A percentile compares a stretch with the other conserved stretches of the same genome.
Conservation (phyloP, 176 grass and related monocot species). For the Pontederia paniculata region DNA sequence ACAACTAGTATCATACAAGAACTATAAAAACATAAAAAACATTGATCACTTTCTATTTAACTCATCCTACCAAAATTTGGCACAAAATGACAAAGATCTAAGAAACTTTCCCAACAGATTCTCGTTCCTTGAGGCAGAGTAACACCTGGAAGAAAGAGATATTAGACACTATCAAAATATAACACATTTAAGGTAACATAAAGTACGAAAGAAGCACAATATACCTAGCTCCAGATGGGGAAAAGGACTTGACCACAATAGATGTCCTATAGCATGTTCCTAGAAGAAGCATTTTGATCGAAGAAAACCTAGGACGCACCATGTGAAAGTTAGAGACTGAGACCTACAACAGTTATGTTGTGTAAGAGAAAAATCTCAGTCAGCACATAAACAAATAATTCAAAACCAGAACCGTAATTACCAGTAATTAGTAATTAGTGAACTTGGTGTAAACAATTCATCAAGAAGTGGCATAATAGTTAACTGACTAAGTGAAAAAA, state of each 20-base stretch:
- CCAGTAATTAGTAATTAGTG: no score
- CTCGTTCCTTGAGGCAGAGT: constrained; percentile 27
- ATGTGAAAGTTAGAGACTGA: constrained; percentile 59
- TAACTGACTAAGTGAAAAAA: no score
- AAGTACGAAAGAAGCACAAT: constrained; percentile 4
- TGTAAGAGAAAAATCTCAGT: no score
- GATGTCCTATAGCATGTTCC: constrained; percentile 64
- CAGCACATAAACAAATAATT: no score
- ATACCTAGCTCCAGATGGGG: constrained; percentile 60
- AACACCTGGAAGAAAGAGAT: constrained; percentile 33
- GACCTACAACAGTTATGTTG: constrained; percentile 28
- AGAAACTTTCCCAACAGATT: constrained; percentile 45
- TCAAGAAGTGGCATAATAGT: no score
- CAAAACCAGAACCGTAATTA: no score
- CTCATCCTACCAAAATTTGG: constrained; percentile 69
- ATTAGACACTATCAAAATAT: constrained; percentile 9
- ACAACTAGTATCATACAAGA: constrained; percentile 15
- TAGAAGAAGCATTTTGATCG: constrained; percentile 40
- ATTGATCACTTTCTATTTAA: constrained; percentile 16
- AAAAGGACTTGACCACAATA: constrained; percentile 53
- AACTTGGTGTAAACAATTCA: no score
- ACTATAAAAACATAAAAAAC: constrained; percentile 20
- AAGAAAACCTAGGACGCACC: constrained; percentile 39
- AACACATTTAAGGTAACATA: not conserved
- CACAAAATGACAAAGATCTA: constrained; percentile 47